These are phyloP conservation scores for Trametes gibbosa DNA, from an alignment of 768 basidiomycete genomes.

Conservation along the genomic window DNA sequence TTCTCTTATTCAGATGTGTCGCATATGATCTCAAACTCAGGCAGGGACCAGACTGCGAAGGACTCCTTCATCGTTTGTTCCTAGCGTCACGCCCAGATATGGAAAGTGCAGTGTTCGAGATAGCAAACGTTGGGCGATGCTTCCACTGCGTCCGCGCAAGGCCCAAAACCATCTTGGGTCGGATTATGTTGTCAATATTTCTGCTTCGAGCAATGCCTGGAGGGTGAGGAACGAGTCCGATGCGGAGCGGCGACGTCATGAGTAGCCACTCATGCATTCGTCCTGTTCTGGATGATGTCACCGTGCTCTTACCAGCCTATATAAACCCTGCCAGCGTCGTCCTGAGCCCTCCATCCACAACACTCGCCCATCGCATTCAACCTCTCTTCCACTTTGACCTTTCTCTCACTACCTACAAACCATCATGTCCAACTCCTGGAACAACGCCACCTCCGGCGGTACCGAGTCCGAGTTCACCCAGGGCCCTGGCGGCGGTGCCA, in stretches of 20 bases:
- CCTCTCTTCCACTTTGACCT: neutral
- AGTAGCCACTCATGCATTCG: neutral
- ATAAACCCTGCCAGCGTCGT: neutral
- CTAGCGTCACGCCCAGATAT: too few relatives aligned
- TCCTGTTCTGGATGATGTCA: conserved; percentile 18
- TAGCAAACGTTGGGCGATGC: too few relatives aligned
- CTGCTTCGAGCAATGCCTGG: too few relatives aligned
- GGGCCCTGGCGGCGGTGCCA: conserved; percentile 15
- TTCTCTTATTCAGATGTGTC: too few relatives aligned
- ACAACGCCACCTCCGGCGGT: conserved; percentile 11
- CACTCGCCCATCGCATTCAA: neutral
- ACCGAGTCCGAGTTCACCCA: conserved; percentile 15
- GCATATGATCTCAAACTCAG: too few relatives aligned
- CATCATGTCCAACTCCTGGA: conserved; percentile 8
- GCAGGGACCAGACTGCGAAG: too few relatives aligned
- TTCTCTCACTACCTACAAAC: neutral
- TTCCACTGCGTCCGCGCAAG: too few relatives aligned
- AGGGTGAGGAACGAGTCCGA: too few relatives aligned
- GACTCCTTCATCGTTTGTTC: too few relatives aligned
- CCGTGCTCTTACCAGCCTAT: neutral
- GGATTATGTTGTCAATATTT: too few relatives aligned
- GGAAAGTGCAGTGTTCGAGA: too few relatives aligned
- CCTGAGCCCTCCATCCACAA: neutral
- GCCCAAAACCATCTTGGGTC: too few relatives aligned
- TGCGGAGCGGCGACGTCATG: conserved; percentile 6